These are phyloP conservation scores for Neofusicoccum sp. DNA, from an alignment of 2,329 filamentous ascomycete species.

Conservation along the genomic window DNA sequence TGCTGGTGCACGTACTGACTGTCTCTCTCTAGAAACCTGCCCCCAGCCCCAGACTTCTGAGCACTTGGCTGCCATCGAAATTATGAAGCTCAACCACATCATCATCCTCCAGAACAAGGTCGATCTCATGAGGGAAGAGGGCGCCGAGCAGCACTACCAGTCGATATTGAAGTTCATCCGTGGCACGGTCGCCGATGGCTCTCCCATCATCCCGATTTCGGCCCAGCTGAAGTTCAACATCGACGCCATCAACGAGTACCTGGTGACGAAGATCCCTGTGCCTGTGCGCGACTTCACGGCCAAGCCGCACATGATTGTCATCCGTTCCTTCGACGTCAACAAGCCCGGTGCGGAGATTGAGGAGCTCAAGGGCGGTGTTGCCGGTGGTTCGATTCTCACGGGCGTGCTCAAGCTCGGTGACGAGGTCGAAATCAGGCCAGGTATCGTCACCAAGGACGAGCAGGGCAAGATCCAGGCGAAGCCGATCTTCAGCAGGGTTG, in stretches of 20 bases:
- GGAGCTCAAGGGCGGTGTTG: conserved; percentile 97
- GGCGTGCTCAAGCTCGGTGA: conserved; percentile 96
- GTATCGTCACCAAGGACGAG: conserved; percentile 94
- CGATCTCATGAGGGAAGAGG: conserved; percentile 95
- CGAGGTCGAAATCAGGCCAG: conserved; percentile 98
- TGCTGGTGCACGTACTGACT: not conserved
- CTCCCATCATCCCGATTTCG: conserved; percentile 94
- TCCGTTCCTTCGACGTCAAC: conserved; percentile 99
- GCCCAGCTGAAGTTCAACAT: conserved; percentile 99
- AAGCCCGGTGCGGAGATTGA: conserved; percentile 99
- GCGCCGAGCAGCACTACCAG: conserved; percentile 89
- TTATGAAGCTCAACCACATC: conserved; percentile 99
- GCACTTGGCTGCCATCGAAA: conserved; percentile 98
- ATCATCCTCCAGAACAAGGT: conserved; percentile 99
- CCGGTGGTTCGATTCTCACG: conserved; percentile 93
- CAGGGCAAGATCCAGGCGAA: conserved; percentile 93
- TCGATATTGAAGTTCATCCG: conserved; percentile 98
- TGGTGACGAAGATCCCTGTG: conserved; percentile 93
- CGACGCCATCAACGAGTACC: conserved; percentile 94
- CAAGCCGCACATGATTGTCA: conserved; percentile 98
- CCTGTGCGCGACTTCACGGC: conserved; percentile 87
- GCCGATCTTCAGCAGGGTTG: conserved; percentile 93
- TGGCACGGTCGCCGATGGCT: conserved; percentile 92
- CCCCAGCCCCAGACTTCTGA: conserved; percentile 98
- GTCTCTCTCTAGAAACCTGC: conserved; percentile 68